phyloP scores from a whole-genome alignment of 83 land plant species.

The Thuja plicata region DNA sequence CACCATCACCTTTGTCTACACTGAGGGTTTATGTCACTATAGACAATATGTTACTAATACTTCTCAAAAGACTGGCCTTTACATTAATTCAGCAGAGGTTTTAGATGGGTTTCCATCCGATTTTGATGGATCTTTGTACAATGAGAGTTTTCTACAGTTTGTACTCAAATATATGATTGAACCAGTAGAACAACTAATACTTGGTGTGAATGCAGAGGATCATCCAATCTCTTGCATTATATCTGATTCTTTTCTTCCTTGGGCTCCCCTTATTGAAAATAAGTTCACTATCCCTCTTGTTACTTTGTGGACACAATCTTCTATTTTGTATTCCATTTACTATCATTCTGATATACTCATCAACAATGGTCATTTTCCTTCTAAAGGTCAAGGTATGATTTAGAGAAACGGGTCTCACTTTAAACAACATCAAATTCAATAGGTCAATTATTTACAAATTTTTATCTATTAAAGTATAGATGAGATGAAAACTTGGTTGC shows the following conservation, averaged over 20 bases:
- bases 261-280: slow-evolving; percentile 32
- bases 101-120: slow-evolving; percentile 40
- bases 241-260: slow-evolving; percentile 29
- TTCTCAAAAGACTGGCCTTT: slow-evolving; percentile 7
- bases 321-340: slow-evolving; percentile 27
- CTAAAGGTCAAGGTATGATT: no score
- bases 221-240: no score
- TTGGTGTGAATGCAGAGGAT: slow-evolving; percentile 15
- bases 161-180: slow-evolving; percentile 23
- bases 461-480: no score
- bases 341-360: no score
- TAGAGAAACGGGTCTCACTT: no score
- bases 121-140: slow-evolving; percentile 20
- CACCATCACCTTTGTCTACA: slow-evolving; percentile 35
- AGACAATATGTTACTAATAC: no score
- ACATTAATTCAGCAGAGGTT: slow-evolving; percentile 18
- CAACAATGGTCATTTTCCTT: no score
- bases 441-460: no score
- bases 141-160: slow-evolving; percentile 25
- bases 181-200: slow-evolving; percentile 26
- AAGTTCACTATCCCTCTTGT: slow-evolving; percentile 30
- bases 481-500: no score
- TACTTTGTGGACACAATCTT: slow-evolving; percentile 35
- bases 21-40: slow-evolving; percentile 28
- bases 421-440: no score